These are phyloP conservation scores for Trypanosomatidae sp. DNA, from an alignment of 208 protist species.

Conservation along the genomic window DNA sequence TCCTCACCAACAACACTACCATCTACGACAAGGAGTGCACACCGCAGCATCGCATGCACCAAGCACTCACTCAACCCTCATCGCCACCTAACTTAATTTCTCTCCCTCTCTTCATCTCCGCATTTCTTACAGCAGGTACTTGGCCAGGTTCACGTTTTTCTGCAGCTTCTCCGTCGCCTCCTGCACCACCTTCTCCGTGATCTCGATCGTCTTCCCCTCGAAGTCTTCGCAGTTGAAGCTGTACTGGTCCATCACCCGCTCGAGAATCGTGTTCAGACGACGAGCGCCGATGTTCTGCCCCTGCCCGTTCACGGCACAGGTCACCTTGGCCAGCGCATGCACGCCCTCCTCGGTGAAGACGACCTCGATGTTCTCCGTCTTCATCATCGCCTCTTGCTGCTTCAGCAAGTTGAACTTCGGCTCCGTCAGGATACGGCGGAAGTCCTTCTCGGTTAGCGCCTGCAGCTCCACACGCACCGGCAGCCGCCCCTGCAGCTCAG, in stretches of 20 bases:
- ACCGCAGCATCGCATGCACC: too few species aligned
- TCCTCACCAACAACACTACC: too few species aligned
- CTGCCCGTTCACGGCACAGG: constrained; percentile 91
- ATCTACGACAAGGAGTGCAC: too few species aligned
- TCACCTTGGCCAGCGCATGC: constrained; percentile 91
- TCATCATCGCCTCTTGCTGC: constrained; percentile 93
- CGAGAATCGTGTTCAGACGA: constrained; percentile 95
- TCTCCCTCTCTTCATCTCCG: too few species aligned
- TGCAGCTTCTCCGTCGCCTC: constrained; percentile 76
- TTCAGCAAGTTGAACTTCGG: constrained; percentile 95
- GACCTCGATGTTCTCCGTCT: constrained; percentile 95
- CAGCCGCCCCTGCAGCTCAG: constrained; percentile 96
- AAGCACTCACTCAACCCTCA: too few species aligned
- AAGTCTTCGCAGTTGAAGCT: constrained; percentile 90
- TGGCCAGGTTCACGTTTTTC: constrained; percentile 90
- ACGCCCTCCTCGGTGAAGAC: constrained; percentile 93
- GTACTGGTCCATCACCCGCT: constrained; percentile 95
- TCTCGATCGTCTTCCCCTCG: constrained; percentile 69
- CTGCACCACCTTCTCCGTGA: constrained; percentile 70
- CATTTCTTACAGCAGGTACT: too few species aligned
- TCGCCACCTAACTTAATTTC: too few species aligned
- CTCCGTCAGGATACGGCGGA: constrained; percentile 96
- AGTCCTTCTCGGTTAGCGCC: constrained; percentile 93
- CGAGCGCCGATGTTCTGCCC: constrained; percentile 98
- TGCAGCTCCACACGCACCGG: constrained; percentile 98